Evolutionary conservation across 345 rosid genomes (phyloP), one percentile per base, ranked within the genome.

Genomic region (Populus alba): DNA sequence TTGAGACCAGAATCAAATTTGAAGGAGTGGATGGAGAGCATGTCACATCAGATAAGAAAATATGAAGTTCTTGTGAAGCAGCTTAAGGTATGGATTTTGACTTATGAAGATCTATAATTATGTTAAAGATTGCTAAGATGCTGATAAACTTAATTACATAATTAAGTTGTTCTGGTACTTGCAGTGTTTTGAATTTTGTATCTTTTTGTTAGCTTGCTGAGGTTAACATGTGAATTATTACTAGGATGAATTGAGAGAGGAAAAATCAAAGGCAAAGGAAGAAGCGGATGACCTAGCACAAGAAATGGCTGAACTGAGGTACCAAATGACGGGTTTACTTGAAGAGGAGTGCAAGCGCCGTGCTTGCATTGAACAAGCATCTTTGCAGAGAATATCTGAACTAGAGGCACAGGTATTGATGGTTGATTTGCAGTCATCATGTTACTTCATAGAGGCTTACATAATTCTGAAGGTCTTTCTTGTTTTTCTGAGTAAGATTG

Each of bases 241-340:
- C 51, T 79, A 88, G 95, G 91, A 89, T 53, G 98, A 92, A 67
- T 49, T 93, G 84, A 89, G 86, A 83, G 87, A 86, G 77, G 94
- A 93, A 82, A 93, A 89, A 81, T 83, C 87, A 75, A 93, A 88
- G 78, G 89, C 97, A 55, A 92, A 91, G 86, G 99, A 95, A 83
- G 98, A 95, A 84, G 88, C 98, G 1, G 98, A 95, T 79, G 98
- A 95, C 79, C 88, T 95, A 66, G 90, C 95, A 27, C 98, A 95
- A 85, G 98, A 93, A 88, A 95, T 93, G 98, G 98, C 98, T 41
- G 98, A 95, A 80, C 82, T 95, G 75, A 91, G 98, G 87, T 92
- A 95, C 73, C 88, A 92, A 81, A 91, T 93, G 89, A 91, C 93
- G 66, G 57, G 89, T 81, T 87, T 95, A 84, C 89, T 95, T n/a